phyloP scores from a whole-genome alignment of 2,329 filamentous ascomycete species.

The Zymoseptoria tritici region DNA sequence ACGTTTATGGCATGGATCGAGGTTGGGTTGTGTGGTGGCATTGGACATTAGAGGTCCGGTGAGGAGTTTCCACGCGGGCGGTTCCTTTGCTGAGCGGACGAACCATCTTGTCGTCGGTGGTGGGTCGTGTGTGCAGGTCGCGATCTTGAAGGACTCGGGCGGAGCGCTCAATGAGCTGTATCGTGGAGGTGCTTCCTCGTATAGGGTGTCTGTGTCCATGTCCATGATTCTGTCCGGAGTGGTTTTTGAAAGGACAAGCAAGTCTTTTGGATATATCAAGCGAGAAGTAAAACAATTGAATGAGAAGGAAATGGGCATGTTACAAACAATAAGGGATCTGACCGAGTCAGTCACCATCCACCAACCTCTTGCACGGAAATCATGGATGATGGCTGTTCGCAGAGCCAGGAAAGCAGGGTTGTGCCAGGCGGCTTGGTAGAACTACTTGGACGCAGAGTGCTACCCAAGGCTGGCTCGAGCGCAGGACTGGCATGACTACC shows the following conservation, averaged over 20 bases:
- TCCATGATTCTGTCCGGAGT: not conserved
- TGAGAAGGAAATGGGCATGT: not conserved
- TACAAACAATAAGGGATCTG: not conserved
- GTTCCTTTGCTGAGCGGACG: constrained; percentile 8
- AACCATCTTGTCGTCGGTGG: constrained; percentile 12
- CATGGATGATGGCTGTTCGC: not conserved
- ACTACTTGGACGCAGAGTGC: not conserved
- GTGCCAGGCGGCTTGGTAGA: not conserved
- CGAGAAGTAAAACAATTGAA: constrained; percentile 1
- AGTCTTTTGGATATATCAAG: not conserved
- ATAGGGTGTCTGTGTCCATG: not conserved
- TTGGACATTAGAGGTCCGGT: constrained; percentile 16
- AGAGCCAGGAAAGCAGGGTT: not conserved
- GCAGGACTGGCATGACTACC: not conserved
- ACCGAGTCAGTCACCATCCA: not conserved
- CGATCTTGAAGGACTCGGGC: not conserved
- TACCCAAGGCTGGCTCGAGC: not conserved
- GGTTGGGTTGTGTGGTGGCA: constrained; percentile 9
- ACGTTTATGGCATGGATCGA: constrained; percentile 10
- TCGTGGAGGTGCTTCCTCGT: not conserved
- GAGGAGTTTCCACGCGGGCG: constrained; percentile 14
- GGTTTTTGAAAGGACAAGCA: not conserved
- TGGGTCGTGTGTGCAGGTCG: not conserved
- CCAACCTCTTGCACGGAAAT: not conserved
- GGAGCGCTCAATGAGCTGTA: not conserved